These are phyloP conservation scores for Cicer arietinum DNA, from an alignment of 306 rosid species.

Conservation along the genomic window DNA sequence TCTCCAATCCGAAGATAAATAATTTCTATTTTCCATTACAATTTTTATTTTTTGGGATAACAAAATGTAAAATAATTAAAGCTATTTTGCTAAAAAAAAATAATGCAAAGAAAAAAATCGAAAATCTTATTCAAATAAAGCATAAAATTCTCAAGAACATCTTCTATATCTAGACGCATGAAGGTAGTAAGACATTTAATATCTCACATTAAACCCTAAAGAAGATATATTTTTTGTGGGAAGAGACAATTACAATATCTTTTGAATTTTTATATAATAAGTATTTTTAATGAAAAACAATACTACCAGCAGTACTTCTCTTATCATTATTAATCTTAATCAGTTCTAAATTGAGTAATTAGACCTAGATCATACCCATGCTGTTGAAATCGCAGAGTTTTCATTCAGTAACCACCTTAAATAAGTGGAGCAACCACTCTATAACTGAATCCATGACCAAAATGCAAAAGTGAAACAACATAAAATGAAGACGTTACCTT, in stretches of 20 bases:
- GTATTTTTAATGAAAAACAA: neutral
- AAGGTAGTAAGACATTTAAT: neutral
- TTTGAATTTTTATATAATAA: neutral
- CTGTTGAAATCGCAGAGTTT: neutral
- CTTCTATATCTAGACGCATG: neutral
- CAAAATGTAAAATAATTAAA: neutral
- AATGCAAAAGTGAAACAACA: slow-evolving; percentile 27
- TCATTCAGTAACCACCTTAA: neutral
- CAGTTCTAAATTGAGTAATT: neutral
- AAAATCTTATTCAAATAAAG: no score
- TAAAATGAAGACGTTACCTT: slow-evolving; percentile 1
- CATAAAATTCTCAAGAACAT: no score
- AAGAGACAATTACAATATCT: neutral
- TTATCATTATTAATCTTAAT: neutral
- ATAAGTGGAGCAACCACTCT: no score
- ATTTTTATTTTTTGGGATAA: neutral
- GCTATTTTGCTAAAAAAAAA: no score
- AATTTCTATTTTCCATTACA: neutral
- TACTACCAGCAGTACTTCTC: neutral
- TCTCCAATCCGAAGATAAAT: neutral
- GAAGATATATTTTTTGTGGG: neutral
- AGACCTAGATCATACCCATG: slow-evolving; percentile 4
- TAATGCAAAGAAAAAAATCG: no score
- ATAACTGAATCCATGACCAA: neutral
- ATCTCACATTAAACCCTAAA: slow-evolving; percentile 16